phyloP scores from a whole-genome alignment of 2,329 filamentous ascomycete genomes.

The Coniochaeta sp. region DNA sequence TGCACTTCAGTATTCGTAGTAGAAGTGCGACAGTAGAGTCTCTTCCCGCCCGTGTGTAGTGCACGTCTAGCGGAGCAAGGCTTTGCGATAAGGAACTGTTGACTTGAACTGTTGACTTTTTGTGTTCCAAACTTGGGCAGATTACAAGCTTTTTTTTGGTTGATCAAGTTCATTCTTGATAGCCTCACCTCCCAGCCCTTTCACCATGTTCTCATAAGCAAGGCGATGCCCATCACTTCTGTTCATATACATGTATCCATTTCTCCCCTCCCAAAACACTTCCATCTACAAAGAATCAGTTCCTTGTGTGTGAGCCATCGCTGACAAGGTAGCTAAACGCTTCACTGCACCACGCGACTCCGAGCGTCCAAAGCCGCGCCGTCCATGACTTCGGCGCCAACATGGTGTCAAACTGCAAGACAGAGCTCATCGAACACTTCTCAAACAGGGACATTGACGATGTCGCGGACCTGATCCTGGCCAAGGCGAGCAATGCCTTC shows the following conservation, averaged over 20 bases:
- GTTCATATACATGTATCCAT: background rate
- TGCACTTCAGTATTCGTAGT: conserved; percentile 8
- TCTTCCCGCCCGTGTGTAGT: background rate
- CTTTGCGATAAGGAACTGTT: background rate
- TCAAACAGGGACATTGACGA: conserved; percentile 34
- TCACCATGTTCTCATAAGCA: no score
- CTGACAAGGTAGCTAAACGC: conserved; percentile 35
- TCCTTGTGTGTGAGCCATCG: background rate
- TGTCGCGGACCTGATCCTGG: conserved; percentile 33
- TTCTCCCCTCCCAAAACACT: background rate
- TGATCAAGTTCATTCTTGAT: no score
- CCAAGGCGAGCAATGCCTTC: conserved; percentile 39
- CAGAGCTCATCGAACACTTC: conserved; percentile 34
- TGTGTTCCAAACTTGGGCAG: no score
- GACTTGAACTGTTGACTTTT: no score
- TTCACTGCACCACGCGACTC: conserved; percentile 34
- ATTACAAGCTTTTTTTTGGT: no score
- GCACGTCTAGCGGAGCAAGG: background rate
- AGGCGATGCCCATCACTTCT: background rate
- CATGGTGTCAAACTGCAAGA: conserved; percentile 31
- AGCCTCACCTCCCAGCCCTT: no score
- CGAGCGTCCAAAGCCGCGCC: conserved; percentile 26
- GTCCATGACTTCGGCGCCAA: conserved; percentile 38
- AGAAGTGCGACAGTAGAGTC: background rate
- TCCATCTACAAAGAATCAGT: background rate